Conservation (phyloP, 2,329 filamentous ascomycete species). For the Cercospora nicotianae region DNA sequence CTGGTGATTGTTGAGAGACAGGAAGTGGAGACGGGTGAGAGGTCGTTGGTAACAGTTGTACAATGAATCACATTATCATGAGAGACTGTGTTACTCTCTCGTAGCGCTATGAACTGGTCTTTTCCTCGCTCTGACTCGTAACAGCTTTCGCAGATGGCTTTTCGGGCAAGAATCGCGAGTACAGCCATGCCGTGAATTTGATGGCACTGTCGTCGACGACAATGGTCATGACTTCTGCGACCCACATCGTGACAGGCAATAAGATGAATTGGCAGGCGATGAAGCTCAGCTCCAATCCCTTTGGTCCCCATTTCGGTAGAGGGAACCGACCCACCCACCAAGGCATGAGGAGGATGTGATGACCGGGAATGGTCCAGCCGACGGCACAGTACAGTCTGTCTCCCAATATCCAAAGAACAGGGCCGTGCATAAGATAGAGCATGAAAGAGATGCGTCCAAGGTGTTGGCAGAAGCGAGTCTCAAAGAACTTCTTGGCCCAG, state of each 20-base stretch:
- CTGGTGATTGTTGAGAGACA: background rate
- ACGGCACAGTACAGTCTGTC: conserved; percentile 64
- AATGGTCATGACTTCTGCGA: conserved; percentile 58
- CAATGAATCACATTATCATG: conserved; percentile 5
- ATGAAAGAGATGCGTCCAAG: conserved; percentile 63
- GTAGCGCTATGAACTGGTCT: conserved; percentile 14
- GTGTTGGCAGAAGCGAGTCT: conserved; percentile 59
- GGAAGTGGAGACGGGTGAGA: background rate
- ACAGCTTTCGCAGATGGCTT: conserved; percentile 13
- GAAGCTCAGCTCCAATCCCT: conserved; percentile 61
- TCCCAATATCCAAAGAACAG: conserved; percentile 59
- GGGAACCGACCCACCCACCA: conserved; percentile 59
- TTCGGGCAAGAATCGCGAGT: conserved; percentile 46
- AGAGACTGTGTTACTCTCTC: conserved; percentile 7
- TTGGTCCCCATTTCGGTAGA: conserved; percentile 56
- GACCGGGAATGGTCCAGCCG: conserved; percentile 54
- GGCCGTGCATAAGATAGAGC: conserved; percentile 65
- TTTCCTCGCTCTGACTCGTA: conserved; percentile 10
- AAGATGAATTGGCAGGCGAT: conserved; percentile 61
- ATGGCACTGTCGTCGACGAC: conserved; percentile 62
- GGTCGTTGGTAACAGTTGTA: background rate
- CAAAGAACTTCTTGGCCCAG: conserved; percentile 61
- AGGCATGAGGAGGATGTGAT: conserved; percentile 53
- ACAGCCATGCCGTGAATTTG: conserved; percentile 58
- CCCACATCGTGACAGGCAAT: conserved; percentile 59